Base-by-base conservation (phyloP, 371 early-diverging fungal species). In the Circinella umbellata region DNA sequence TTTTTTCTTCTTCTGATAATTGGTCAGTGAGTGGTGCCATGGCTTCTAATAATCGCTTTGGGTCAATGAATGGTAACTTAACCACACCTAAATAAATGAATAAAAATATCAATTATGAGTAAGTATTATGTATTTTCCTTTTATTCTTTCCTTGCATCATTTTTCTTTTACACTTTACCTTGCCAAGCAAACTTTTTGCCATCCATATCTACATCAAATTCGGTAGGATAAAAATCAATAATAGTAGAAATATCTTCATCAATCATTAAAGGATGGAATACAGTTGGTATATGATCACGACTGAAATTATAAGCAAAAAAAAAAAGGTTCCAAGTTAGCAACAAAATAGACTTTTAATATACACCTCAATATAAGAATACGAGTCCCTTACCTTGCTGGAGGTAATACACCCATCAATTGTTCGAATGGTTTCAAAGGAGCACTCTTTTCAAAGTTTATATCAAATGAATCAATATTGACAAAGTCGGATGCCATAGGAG, bases 381-480 rank as follows among this genome's bases (percentile, higher is more conserved):
- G 27, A 27, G 27, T 27, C 27, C 27, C 27, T 54, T 77, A 83
- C 86, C 86, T 90, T 63, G 85, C 91, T 7, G 98, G 94, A 3
- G 99, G 99, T 54, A 99, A 83, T 9, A 99, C 99, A 64, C 95
- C 95, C 98, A 99, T 95, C 37, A 99, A 86, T 78, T 99, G 99
- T 80, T 99, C 99, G 69, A 98, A 92, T 7, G 99, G 99, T 47
- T 81, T 89, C 76, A 98, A 91, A 0, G 99, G 99, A 48, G 86
- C 80, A 48, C 94, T 94, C n/a, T 86, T 69, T 59, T 93, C 91
- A 77, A 98, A 97, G 17, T 77, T 75, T 69, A 94, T 86, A 55
- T 90, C 84, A 61, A 95, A 78, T 63, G 89, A 79, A 59, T 81
- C 91, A 71, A 95, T 88, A 71, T 93, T 91, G 53, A 89, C 84